These are phyloP conservation scores for Nitzschia putrida DNA, from an alignment of 108 stramenopile species.

Conservation along the genomic window DNA sequence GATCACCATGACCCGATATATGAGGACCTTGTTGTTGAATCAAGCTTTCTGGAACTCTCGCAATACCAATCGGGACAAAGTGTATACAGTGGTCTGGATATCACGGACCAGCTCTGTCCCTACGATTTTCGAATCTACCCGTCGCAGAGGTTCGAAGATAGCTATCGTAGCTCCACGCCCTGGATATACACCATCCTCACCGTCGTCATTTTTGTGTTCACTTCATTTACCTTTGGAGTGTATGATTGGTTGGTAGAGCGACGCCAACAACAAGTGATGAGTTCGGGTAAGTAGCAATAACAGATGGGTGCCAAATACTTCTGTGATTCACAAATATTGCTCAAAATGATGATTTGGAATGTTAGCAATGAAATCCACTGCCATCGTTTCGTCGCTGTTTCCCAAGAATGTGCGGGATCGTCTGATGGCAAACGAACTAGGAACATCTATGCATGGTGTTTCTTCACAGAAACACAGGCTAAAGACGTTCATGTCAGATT, in stretches of 20 bases:
- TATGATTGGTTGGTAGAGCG: conserved; percentile 31
- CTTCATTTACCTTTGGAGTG: conserved; percentile 1
- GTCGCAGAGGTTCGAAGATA: too few species aligned
- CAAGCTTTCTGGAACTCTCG: not conserved
- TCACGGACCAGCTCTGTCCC: not conserved
- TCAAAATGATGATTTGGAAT: not conserved
- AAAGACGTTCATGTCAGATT: not conserved
- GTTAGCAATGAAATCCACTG: conserved; percentile 3
- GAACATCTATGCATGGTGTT: too few species aligned
- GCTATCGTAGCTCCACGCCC: not conserved
- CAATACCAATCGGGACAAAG: not conserved
- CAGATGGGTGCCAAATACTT: too few species aligned
- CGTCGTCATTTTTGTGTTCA: conserved; percentile 16
- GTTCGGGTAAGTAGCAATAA: not conserved
- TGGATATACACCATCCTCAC: conserved; percentile 2
- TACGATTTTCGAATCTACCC: too few species aligned
- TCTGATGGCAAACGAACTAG: conserved; percentile 4
- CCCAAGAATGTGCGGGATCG: conserved; percentile 31
- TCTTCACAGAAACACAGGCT: not conserved
- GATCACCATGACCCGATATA: conserved; percentile 53
- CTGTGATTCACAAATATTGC: too few species aligned
- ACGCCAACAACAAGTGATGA: conserved; percentile 1
- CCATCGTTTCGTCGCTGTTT: conserved; percentile 21
- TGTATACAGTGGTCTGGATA: conserved; percentile 1
- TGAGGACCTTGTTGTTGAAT: conserved; percentile 15